A percentile compares a stretch with the other conserved stretches of the same genome.
Conservation (phyloP, 805 yeast genomes). For the Starmerella floricola region DNA sequence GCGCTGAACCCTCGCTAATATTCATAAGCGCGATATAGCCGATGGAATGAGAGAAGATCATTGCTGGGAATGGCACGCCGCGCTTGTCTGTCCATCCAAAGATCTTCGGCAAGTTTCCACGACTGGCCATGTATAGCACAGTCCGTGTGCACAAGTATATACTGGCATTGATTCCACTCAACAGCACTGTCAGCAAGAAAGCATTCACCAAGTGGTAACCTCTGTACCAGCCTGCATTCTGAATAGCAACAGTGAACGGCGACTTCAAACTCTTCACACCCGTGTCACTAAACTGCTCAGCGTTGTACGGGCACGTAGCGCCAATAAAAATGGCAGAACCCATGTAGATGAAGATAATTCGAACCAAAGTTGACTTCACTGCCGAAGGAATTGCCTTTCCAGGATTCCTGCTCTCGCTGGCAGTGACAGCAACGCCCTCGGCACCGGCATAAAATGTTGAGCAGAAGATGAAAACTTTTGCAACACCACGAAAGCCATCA, state of each 20-base stretch:
- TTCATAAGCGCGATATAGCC: conserved; percentile 44
- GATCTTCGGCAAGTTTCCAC: conserved; percentile 47
- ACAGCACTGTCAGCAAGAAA: conserved; percentile 48
- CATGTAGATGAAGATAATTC: conserved; percentile 45
- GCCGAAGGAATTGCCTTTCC: conserved; percentile 49
- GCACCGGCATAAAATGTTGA: conserved; percentile 50
- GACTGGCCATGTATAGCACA: conserved; percentile 49
- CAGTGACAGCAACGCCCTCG: conserved; percentile 51
- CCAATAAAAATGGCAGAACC: conserved; percentile 50
- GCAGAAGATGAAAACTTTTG: conserved; percentile 42
- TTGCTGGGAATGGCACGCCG: conserved; percentile 57
- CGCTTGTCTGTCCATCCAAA: conserved; percentile 40
- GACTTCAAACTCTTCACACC: conserved; percentile 39
- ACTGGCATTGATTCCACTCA: conserved; percentile 59
- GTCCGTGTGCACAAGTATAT: conserved; percentile 61
- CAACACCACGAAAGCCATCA: conserved; percentile 36
- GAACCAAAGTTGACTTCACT: conserved; percentile 44
- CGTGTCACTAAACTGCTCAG: conserved; percentile 33
- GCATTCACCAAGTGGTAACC: conserved; percentile 48
- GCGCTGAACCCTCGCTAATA: conserved; percentile 45
- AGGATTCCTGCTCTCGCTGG: conserved; percentile 54
- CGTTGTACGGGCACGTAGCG: conserved; percentile 46
- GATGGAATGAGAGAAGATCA: conserved; percentile 41
- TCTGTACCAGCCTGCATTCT: conserved; percentile 42
- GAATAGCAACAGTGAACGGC: conserved; percentile 39